Base-by-base conservation (phyloP, 2,329 filamentous ascomycete species). In the Paraphoma sp. region DNA sequence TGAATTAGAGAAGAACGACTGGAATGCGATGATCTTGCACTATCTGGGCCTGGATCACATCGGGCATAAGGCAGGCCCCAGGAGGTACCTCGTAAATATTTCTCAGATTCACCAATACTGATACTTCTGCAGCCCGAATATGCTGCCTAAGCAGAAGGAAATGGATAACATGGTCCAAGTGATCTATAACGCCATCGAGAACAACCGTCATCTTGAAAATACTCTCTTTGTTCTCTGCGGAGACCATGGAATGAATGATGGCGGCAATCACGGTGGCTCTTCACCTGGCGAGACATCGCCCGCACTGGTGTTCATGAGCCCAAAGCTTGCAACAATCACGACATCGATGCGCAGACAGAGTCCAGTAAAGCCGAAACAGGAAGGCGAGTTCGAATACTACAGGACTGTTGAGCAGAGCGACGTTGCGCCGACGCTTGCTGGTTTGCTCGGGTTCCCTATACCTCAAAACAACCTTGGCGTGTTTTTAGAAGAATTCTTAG, bases 201-300 rank as follows among this genome's bases (percentile, higher is more conserved):
- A 83, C 4, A 79, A 90, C 53, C 73, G 84, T 1, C 89, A 97
- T 74, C 86, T 97, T 1, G 73, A 86, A 31, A 90, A 90, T 4
- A 93, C 94, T 0, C 80, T 99, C 1, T 84, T 99, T 45, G 88
- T 99, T 3, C 79, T 99, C 6, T 92, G 89, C 54, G 95, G 95
- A 53, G 96, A 99, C 69, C 95, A 99, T 73, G 95, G 95, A n/a
- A 99, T 99, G 95, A 99, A 98, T 67, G 94, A 98, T 67, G 95
- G 92, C 17, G 95, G 95, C 2, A 98, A 98, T 65, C 95, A 99
- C 73, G 95, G 95, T 30, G 95, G 94, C 40, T 97, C 94, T 9
- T 93, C 93, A 0, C 86, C 92, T 1, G 94, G 95, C 43, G 95
- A 99, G 80, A 98, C 95, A 1, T 97, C 94, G 0, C 90, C 95